Evolutionary conservation across 2,329 filamentous ascomycete species (phyloP).

Genomic region (Sclerotinia glacialis): DNA sequence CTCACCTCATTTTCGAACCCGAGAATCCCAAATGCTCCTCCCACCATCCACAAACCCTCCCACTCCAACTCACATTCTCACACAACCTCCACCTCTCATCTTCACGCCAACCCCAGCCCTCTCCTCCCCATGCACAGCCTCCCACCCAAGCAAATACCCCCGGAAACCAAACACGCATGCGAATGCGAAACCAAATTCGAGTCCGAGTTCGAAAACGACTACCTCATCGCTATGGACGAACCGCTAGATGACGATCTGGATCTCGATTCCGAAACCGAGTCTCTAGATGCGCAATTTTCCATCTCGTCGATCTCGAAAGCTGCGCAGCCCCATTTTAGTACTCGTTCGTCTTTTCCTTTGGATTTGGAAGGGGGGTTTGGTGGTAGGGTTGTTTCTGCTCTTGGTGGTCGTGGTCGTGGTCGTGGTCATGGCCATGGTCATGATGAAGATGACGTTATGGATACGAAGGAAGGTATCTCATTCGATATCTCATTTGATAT

Average conservation of each 20-base stretch:
- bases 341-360: not conserved
- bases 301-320: too few relatives aligned
- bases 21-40: not conserved
- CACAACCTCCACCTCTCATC: too few relatives aligned
- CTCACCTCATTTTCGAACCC: not conserved
- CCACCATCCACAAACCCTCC: not conserved
- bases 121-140: not conserved
- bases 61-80: too few relatives aligned
- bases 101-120: too few relatives aligned
- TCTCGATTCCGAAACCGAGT: not conserved
- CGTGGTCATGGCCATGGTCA: not conserved
- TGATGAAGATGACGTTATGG: not conserved
- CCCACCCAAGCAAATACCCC: not conserved
- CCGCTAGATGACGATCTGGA: not conserved
- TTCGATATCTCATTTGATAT: not conserved
- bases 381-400: not conserved
- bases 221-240: conserved; percentile 4
- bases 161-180: not conserved
- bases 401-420: not conserved
- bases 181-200: not conserved
- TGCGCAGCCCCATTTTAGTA: too few relatives aligned
- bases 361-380: not conserved
- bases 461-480: not conserved
- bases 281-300: not conserved
- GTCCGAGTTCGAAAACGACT: not conserved